Evolutionary conservation across 208 protist species (phyloP).

Genomic region (Crithidia brevicula): DNA sequence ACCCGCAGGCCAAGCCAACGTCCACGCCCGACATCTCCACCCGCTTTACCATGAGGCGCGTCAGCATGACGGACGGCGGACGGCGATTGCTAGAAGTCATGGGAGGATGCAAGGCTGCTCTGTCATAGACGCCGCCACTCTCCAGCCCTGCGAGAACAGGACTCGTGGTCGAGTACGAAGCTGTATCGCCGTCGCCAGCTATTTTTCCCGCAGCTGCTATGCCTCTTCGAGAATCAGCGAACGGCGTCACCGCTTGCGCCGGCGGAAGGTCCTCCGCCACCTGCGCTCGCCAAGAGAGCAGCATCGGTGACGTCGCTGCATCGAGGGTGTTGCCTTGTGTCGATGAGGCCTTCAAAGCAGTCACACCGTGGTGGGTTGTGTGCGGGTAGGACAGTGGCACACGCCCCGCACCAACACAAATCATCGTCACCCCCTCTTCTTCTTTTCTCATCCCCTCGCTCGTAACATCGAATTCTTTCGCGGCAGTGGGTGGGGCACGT

Average conservation of each 20-base stretch:
- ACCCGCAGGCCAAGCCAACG: slow-evolving; percentile 19
- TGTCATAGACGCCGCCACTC: too few species aligned
- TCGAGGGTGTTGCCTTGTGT: neutral
- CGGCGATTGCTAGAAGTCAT: neutral
- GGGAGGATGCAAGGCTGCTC: too few species aligned
- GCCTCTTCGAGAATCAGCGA: neutral
- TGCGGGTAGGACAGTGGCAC: neutral
- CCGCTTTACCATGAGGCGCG: slow-evolving; percentile 20
- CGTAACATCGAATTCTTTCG: neutral
- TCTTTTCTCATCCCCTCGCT: too few species aligned
- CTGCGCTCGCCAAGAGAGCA: slow-evolving; percentile 27
- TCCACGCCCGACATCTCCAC: slow-evolving; percentile 27
- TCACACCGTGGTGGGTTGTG: neutral
- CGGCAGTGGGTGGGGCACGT: neutral
- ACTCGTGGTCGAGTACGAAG: too few species aligned
- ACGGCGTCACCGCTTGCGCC: neutral
- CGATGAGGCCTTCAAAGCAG: neutral
- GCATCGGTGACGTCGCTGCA: neutral
- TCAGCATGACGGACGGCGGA: too few species aligned
- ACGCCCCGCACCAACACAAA: neutral
- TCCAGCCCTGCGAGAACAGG: too few species aligned
- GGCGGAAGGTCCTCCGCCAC: slow-evolving; percentile 7
- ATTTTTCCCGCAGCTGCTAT: too few species aligned
- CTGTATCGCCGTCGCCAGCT: too few species aligned
- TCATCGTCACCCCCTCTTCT: neutral